Percentiles rank a stretch among this genome's conserved stretches.
Evolutionary conservation across 257 asterid species (phyloP).

Genomic region (Leonotis leonurus): DNA sequence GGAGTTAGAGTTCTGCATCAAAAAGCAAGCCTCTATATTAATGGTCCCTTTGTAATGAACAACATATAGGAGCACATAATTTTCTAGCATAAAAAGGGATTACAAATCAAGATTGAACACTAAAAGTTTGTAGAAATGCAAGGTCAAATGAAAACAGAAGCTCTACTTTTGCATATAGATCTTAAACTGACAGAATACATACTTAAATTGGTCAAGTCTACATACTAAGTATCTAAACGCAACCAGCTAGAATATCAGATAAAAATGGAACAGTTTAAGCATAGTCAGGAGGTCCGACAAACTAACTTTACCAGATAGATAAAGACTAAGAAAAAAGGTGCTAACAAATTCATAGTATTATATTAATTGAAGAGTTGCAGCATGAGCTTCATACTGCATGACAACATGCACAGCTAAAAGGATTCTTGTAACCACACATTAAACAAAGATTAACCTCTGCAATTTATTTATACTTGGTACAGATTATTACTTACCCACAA

Average conservation of each 20-base stretch:
- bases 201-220: neutral
- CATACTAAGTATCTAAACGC: neutral
- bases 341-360: neutral
- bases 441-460: neutral
- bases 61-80: neutral
- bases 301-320: neutral
- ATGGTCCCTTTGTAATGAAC: neutral
- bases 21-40: constrained; percentile 1
- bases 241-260: neutral
- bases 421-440: neutral
- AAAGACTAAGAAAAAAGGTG: neutral
- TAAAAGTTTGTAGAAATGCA: neutral
- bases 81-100: neutral
- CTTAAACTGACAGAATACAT: neutral
- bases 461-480: neutral
- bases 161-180: neutral
- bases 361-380: neutral
- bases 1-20: constrained; percentile 82
- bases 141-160: neutral
- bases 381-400: neutral
- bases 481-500: constrained; percentile 67
- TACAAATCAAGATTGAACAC: neutral
- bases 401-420: neutral
- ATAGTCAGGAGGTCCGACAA: neutral
- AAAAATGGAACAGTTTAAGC: neutral